These are phyloP conservation scores for Setaria viridis DNA, from an alignment of 202 grass and related monocot species.

Conservation along the genomic window DNA sequence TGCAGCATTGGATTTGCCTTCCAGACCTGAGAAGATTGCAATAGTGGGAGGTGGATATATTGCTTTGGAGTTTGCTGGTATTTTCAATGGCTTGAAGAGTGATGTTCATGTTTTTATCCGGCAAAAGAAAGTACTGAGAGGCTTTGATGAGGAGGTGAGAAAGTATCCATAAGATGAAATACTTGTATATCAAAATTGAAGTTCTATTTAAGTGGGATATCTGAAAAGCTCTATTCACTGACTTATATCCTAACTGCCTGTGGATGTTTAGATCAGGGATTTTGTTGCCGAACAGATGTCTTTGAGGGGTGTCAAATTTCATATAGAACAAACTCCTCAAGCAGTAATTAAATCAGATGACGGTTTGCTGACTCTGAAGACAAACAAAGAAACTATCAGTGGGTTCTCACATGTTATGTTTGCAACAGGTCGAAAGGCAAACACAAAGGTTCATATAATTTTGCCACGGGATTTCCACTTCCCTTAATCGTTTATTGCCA, in stretches of 20 bases:
- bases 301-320: slow-evolving; percentile 78
- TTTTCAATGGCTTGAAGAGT: slow-evolving; percentile 82
- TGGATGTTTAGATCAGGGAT: slow-evolving; percentile 72
- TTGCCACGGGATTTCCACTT: slow-evolving; percentile 16
- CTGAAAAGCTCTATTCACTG: background rate
- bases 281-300: slow-evolving; percentile 93
- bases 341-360: slow-evolving; percentile 71
- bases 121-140: slow-evolving; percentile 77
- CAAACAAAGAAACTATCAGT: slow-evolving; percentile 76
- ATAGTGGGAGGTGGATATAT: slow-evolving; percentile 90
- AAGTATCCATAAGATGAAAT: background rate
- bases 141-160: slow-evolving; percentile 82
- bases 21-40: slow-evolving; percentile 77
- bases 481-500: background rate
- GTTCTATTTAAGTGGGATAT: background rate
- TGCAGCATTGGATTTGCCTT: slow-evolving; percentile 75
- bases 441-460: slow-evolving; percentile 72
- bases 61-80: slow-evolving; percentile 83
- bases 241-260: background rate
- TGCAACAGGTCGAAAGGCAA: slow-evolving; percentile 87
- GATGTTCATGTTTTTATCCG: slow-evolving; percentile 87
- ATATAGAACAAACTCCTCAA: slow-evolving; percentile 73
- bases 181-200: background rate
- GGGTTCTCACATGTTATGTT: slow-evolving; percentile 97
- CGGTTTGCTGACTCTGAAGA: slow-evolving; percentile 75